A percentile compares a stretch with the other conserved stretches of the same genome.
These are phyloP conservation scores for Fraxinus velutina DNA, from an alignment of 305 asterid genomes.

Conservation along the genomic window DNA sequence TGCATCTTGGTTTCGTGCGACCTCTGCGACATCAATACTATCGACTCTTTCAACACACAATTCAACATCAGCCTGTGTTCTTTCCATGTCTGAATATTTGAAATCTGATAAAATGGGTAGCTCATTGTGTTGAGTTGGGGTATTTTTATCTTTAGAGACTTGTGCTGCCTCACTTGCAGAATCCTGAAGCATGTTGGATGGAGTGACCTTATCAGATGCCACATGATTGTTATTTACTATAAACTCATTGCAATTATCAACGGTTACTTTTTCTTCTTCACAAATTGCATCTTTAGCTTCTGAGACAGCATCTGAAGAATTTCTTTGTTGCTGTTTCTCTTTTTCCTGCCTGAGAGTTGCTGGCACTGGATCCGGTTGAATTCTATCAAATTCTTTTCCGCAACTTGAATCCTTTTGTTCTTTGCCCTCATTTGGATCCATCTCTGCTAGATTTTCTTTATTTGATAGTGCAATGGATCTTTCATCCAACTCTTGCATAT, in stretches of 20 bases:
- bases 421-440: conserved; percentile 5
- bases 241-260: conserved; percentile 10
- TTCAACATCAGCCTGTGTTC: conserved; percentile 23
- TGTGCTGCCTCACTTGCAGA: conserved; percentile 23
- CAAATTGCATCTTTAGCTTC: conserved; percentile 20
- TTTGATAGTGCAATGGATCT: conserved; percentile 19
- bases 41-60: not conserved
- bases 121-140: conserved; percentile 20
- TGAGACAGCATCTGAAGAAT: conserved; percentile 20
- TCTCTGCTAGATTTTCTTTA: conserved; percentile 25
- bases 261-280: conserved; percentile 16
- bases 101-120: conserved; percentile 15
- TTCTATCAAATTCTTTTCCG: conserved; percentile 19
- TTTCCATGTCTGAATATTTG: conserved; percentile 24
- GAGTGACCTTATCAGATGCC: conserved; percentile 18
- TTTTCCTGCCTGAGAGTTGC: conserved; percentile 22
- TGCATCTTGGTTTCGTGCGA: conserved; percentile 6
- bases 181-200: conserved; percentile 19
- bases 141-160: conserved; percentile 20
- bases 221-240: conserved; percentile 11
- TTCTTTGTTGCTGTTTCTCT: conserved; percentile 26
- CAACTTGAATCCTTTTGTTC: conserved; percentile 9
- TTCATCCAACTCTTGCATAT: conserved; percentile 20
- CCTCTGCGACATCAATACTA: conserved; percentile 10
- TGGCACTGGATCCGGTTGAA: conserved; percentile 12